Evolutionary conservation across 352 stramenopile genomes (phyloP).

Genomic region (Pythium utonaiense): DNA sequence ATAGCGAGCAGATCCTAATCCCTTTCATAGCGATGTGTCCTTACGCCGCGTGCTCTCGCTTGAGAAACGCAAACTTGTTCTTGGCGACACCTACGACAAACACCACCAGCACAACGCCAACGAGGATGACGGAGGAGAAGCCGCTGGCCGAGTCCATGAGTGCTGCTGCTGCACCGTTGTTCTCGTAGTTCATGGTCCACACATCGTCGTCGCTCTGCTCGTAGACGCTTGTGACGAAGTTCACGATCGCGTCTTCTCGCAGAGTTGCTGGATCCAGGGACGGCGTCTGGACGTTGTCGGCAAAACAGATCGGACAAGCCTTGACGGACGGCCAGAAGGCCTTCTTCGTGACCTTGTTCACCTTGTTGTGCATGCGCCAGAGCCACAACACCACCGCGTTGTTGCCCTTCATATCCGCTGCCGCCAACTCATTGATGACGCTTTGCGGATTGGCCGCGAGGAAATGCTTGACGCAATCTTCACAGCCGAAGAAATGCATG

Average conservation of each 20-base stretch:
- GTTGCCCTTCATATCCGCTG: conserved; percentile 33
- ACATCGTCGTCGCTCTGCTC: conserved; percentile 43
- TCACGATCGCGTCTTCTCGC: conserved; percentile 47
- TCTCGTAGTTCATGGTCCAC: conserved; percentile 42
- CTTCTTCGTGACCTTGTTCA: conserved; percentile 77
- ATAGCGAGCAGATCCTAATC: no score
- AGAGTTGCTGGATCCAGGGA: conserved; percentile 47
- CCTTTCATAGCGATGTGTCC: neutral
- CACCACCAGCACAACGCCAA: conserved; percentile 26
- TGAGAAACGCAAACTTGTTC: conserved; percentile 12
- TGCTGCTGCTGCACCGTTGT: conserved; percentile 36
- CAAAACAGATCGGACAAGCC: conserved; percentile 58
- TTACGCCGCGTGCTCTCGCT: conserved; percentile 24
- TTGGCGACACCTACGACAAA: conserved; percentile 14
- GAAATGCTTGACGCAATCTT: conserved; percentile 76
- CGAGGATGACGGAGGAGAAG: conserved; percentile 35
- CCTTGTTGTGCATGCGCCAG: conserved; percentile 82
- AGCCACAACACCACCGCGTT: conserved; percentile 64
- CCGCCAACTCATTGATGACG: conserved; percentile 42
- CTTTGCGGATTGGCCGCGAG: conserved; percentile 54
- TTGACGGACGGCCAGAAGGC: conserved; percentile 54
- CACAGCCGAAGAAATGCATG: conserved; percentile 81
- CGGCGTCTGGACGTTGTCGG: conserved; percentile 37
- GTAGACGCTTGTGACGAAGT: conserved; percentile 55
- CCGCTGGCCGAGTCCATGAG: conserved; percentile 35